A percentile compares a stretch with the other conserved stretches of the same genome.
These are phyloP conservation scores for Aureococcus anophagefferens DNA, from an alignment of 108 stramenopile genomes.

Conservation along the genomic window DNA sequence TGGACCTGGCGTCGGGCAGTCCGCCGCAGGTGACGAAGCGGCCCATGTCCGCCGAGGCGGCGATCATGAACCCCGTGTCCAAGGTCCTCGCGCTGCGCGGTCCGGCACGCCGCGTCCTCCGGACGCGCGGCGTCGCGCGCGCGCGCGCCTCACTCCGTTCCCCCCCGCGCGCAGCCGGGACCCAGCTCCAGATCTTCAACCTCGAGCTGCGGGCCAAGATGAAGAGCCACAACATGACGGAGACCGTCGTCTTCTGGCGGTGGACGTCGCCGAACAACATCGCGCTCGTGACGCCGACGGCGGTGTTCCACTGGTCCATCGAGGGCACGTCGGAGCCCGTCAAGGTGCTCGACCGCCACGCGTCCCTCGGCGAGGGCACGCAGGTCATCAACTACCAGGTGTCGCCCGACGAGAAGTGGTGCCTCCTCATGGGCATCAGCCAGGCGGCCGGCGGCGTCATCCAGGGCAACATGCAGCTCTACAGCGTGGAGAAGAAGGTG, in stretches of 20 bases:
- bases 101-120: not conserved
- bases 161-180: slow-evolving; percentile 44
- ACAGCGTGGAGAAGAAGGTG: slow-evolving; percentile 85
- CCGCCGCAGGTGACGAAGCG: slow-evolving; percentile 61
- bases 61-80: slow-evolving; percentile 88
- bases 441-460: slow-evolving; percentile 59
- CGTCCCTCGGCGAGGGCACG: slow-evolving; percentile 64
- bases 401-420: slow-evolving; percentile 90
- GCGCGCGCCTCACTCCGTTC: not conserved
- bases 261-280: slow-evolving; percentile 80
- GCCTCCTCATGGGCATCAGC: slow-evolving; percentile 84
- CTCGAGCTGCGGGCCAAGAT: slow-evolving; percentile 84
- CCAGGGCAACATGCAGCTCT: slow-evolving; percentile 97
- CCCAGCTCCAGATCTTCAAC: slow-evolving; percentile 93
- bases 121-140: not conserved
- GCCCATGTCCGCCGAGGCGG: slow-evolving; percentile 92
- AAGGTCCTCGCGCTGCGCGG: slow-evolving; percentile 86
- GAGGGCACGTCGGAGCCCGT: slow-evolving; percentile 60
- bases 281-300: slow-evolving; percentile 81
- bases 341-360: slow-evolving; percentile 92
- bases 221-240: slow-evolving; percentile 76
- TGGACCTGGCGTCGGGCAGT: slow-evolving; percentile 38
- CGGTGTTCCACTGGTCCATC: slow-evolving; percentile 88
- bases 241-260: slow-evolving; percentile 87
- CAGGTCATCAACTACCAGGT: slow-evolving; percentile 98